Evolutionary conservation across 2,329 filamentous ascomycete genomes (phyloP), one percentile per base, ranked within the genome.

Genomic region (Leptographium procerum): DNA sequence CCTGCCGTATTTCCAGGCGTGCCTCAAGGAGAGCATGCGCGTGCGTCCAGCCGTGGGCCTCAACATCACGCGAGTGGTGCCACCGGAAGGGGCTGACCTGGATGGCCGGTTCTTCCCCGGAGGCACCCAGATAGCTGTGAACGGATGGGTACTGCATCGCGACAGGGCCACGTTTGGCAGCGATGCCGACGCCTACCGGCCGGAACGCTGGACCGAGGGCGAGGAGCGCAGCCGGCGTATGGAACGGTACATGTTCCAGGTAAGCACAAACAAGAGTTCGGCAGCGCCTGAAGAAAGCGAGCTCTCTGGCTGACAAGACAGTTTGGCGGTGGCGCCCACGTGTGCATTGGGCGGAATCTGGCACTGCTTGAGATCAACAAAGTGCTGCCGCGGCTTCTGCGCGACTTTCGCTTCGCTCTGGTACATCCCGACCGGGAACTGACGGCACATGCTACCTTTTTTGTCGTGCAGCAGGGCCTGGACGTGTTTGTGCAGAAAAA

Each of bases 361-460:
- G 79, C 78, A 0, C 68, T 81, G 47, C 68, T 82, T 31, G 80
- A 83, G 67, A 80, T 82, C 64, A 80, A 82, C 69, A 85, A 84
- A 71, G 73, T 83, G 40, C 68, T 81, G 40, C 79, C 79, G 5
- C 75, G 78, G 40, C 69, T 84, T 29, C 67, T 81, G 61, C 68
- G 78, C n/a, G 75, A 81, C 60, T 83, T 77, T 64, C 70, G 77
- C 51, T 77, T 83, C 61, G 70, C 78, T 65, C 70, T 83, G 29
- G 73, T 76, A n/a, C 71, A 78, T 59, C 78, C 78, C 0, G 71
- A 72, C 11, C 71, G 75, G 48, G 72, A 76, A 56, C 70, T 83
- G 63, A 74, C 73, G 60, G 77, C 78, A n/a, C 75, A 78, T 57
- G 75, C 79, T 24, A 81, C 78, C 4, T 83, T 83, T 67, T 83